Base-by-base conservation (phyloP, 225 moss, liverwort and hornwort genomes). In the Ulota crispa region DNA sequence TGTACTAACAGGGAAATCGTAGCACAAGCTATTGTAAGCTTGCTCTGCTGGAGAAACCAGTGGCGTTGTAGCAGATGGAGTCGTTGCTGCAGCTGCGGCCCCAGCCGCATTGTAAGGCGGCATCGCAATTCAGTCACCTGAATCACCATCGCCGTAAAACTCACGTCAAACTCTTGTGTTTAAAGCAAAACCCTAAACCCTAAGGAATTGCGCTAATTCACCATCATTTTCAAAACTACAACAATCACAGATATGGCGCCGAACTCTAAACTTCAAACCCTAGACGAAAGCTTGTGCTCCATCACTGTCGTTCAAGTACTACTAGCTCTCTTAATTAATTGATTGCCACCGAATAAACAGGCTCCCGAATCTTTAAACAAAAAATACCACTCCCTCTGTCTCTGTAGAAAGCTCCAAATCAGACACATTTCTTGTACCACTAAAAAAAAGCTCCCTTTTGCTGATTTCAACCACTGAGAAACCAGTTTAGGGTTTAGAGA, bases 11-110 rank as follows among this genome's bases (percentile, higher is more conserved):
- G 94, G 94, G 73, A 94, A 96, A 85, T 96, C 96, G 55, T 86
- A 96, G 87, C 91, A 93, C 73, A 96, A 82, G 83, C 94, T 96
- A 73, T 78, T 80, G 82, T 93, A 94, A 47, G 94, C 94, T 88
- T 92, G 89, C 79, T 88, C 78, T 23, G 94, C 93, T 32, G 84
- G 78, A 54, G 83, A 86, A 83, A 62, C 79, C 80, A 86, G 78
- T 36, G 83, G 87, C 42, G 80, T 87, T 30, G 83, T 28, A 14
- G 42, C 79, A 77, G 76, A 65, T 73, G 61, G 86, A 39, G 65
- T 83, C 10, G 78, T 56, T 78, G 89, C 86, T 72, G 83, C 86
- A 63, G 89, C 82, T 75, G 83, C 86, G 70, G 89, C 82, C 68
- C 87, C 93, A 57, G 91, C 90, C 41, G 86, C 83, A 78, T 84